A percentile compares a stretch with the other conserved stretches of the same genome.
Conservation (phyloP, 2,329 filamentous ascomycete genomes). For the Raffaelea ambrosiae region DNA sequence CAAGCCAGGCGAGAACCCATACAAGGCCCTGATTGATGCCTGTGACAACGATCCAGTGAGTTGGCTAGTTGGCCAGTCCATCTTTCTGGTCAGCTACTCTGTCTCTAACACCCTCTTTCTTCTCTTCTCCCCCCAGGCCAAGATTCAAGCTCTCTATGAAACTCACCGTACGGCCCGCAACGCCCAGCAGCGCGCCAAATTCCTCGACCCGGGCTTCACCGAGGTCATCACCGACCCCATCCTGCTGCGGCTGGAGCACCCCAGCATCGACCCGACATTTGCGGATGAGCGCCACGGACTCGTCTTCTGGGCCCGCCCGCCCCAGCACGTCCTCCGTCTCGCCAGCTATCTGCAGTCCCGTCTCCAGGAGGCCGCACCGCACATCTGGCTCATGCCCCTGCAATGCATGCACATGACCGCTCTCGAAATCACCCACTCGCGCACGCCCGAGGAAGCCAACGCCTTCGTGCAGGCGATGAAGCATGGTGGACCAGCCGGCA, state of each 20-base stretch:
- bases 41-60: conserved; percentile 60
- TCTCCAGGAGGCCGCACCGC: conserved; percentile 57
- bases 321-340: conserved; percentile 59
- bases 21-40: conserved; percentile 61
- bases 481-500: conserved; percentile 29
- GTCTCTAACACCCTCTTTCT: too few species aligned
- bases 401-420: conserved; percentile 76
- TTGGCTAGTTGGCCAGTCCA: neutral
- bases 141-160: conserved; percentile 65
- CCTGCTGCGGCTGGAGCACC: conserved; percentile 59
- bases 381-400: conserved; percentile 78
- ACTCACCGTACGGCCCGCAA: conserved; percentile 70
- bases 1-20: conserved; percentile 59
- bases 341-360: conserved; percentile 60
- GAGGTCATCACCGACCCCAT: conserved; percentile 71
- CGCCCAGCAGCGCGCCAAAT: conserved; percentile 62
- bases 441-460: conserved; percentile 60
- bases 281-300: conserved; percentile 72
- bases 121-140: conserved; percentile 33
- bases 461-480: conserved; percentile 48
- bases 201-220: conserved; percentile 58
- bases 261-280: conserved; percentile 57
- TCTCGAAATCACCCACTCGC: conserved; percentile 76
- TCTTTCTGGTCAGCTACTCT: neutral
- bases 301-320: conserved; percentile 81